These are phyloP conservation scores for Diaporthe ilicicola DNA, from an alignment of 2,329 filamentous ascomycete species.

Conservation along the genomic window DNA sequence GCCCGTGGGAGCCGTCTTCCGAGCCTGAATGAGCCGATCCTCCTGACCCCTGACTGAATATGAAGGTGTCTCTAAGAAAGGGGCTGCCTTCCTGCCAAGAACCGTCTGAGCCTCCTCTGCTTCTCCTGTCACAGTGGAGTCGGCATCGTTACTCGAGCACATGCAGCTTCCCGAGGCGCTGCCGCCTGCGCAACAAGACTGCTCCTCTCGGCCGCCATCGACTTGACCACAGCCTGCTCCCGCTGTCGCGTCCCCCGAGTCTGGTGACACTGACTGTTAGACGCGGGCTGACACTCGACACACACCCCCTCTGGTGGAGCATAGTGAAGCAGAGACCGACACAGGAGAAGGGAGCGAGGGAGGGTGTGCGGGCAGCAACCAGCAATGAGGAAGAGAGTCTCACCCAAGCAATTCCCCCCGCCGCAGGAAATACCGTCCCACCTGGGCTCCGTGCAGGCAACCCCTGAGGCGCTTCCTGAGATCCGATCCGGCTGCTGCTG, in stretches of 20 bases:
- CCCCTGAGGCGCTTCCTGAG: slow-evolving; percentile 34
- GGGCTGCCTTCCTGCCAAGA: slow-evolving; percentile 31
- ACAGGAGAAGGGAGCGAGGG: too few relatives aligned
- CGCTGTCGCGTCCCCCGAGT: slow-evolving; percentile 8
- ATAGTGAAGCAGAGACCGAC: not conserved
- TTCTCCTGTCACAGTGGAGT: slow-evolving; percentile 28
- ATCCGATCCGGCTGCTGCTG: slow-evolving; percentile 35
- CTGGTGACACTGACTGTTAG: not conserved
- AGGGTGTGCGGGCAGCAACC: not conserved
- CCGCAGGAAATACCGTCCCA: slow-evolving; percentile 40
- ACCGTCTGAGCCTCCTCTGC: slow-evolving; percentile 35
- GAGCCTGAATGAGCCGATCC: not conserved
- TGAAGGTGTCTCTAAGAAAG: slow-evolving; percentile 31
- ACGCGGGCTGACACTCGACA: too few relatives aligned
- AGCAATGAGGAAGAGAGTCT: not conserved
- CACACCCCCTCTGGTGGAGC: too few relatives aligned
- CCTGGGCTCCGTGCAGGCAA: slow-evolving; percentile 38
- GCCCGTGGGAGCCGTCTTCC: not conserved
- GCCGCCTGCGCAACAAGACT: slow-evolving; percentile 38
- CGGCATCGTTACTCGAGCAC: slow-evolving; percentile 31
- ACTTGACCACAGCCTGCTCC: slow-evolving; percentile 31
- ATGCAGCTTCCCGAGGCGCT: slow-evolving; percentile 36
- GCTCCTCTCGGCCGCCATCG: slow-evolving; percentile 33
- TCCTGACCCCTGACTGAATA: not conserved
- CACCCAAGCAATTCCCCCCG: slow-evolving; percentile 37